Percentiles rank a stretch among this genome's conserved stretches.
These are phyloP conservation scores for Lipomyces yamanashiensis DNA, from an alignment of 805 yeast genomes.

Conservation along the genomic window DNA sequence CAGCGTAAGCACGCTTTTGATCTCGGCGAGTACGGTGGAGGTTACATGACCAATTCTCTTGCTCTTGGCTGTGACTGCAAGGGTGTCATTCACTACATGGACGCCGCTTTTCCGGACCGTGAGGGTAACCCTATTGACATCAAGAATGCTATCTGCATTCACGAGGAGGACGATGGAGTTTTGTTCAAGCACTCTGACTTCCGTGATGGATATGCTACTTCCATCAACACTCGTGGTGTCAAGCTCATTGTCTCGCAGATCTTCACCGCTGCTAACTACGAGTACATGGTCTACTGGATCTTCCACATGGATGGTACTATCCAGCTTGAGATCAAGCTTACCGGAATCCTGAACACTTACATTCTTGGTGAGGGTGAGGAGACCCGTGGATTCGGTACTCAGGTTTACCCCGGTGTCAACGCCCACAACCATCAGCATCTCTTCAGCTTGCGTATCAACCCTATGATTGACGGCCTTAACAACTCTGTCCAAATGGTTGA, in stretches of 20 bases:
- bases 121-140: slow-evolving; percentile 71
- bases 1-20: slow-evolving; percentile 86
- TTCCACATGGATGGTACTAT: slow-evolving; percentile 85
- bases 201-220: slow-evolving; percentile 77
- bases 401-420: slow-evolving; percentile 76
- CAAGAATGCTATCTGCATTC: slow-evolving; percentile 80
- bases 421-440: slow-evolving; percentile 89
- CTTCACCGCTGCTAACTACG: slow-evolving; percentile 86
- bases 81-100: slow-evolving; percentile 81
- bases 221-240: slow-evolving; percentile 75
- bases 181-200: slow-evolving; percentile 82
- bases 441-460: slow-evolving; percentile 76
- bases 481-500: slow-evolving; percentile 74
- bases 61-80: slow-evolving; percentile 83
- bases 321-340: slow-evolving; percentile 75
- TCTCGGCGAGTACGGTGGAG: slow-evolving; percentile 88
- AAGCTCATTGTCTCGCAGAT: slow-evolving; percentile 76
- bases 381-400: slow-evolving; percentile 77
- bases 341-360: slow-evolving; percentile 82
- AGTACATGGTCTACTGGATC: slow-evolving; percentile 82
- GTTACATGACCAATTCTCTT: slow-evolving; percentile 80
- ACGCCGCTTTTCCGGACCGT: slow-evolving; percentile 73
- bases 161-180: slow-evolving; percentile 84
- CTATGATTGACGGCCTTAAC: slow-evolving; percentile 79
- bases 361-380: slow-evolving; percentile 67